These are phyloP conservation scores for Cokeromyces recurvatus DNA, from an alignment of 371 early-diverging fungal species.

Conservation along the genomic window DNA sequence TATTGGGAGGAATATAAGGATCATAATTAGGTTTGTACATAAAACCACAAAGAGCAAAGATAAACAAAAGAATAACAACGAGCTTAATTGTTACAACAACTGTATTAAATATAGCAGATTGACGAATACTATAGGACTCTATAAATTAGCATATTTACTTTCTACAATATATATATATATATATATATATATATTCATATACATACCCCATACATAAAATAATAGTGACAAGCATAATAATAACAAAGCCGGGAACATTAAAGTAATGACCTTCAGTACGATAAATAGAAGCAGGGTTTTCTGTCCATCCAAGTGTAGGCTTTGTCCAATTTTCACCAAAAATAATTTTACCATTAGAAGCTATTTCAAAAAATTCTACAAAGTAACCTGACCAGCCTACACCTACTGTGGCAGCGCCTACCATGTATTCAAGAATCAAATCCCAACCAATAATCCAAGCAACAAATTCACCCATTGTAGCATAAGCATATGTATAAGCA, in stretches of 20 bases:
- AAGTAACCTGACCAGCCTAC: slow-evolving; percentile 82
- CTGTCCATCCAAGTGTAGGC: slow-evolving; percentile 62
- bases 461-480: slow-evolving; percentile 78
- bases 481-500: slow-evolving; percentile 80
- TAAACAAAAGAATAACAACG: slow-evolving; percentile 71
- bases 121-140: slow-evolving; percentile 60
- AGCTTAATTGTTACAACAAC: slow-evolving; percentile 72
- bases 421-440: slow-evolving; percentile 78
- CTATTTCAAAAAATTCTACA: slow-evolving; percentile 60
- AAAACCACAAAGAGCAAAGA: slow-evolving; percentile 61
- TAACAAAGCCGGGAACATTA: slow-evolving; percentile 72
- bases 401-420: slow-evolving; percentile 69
- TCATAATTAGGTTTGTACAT: slow-evolving; percentile 66
- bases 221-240: slow-evolving; percentile 54
- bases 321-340: slow-evolving; percentile 50
- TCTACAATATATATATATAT: too few relatives aligned
- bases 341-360: slow-evolving; percentile 36
- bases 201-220: slow-evolving; percentile 60
- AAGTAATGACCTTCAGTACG: slow-evolving; percentile 52
- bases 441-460: slow-evolving; percentile 88
- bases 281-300: slow-evolving; percentile 31
- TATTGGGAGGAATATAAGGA: slow-evolving; percentile 77
- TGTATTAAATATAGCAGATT: slow-evolving; percentile 69
- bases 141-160: too few relatives aligned
- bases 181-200: too few relatives aligned